Evolutionary conservation across 2,329 filamentous ascomycete species (phyloP), one percentile per base, ranked within the genome.

Genomic region (Pseudodiploospora longispora): DNA sequence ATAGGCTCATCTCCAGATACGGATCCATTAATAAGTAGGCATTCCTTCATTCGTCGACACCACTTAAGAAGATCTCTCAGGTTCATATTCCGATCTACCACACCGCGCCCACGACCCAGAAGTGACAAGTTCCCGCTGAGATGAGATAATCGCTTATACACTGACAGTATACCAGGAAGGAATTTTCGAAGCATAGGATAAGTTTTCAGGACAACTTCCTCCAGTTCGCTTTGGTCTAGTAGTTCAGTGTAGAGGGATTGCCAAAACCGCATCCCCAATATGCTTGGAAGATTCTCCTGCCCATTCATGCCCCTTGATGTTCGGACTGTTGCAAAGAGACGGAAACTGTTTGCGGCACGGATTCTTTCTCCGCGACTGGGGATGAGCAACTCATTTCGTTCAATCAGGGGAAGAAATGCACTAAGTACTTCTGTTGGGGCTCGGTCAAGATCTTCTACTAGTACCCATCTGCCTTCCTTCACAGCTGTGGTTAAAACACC

Each of bases 381-480:
- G 30, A 98, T 89, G 4, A 94, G 72, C 10, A 98, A 76, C 61
- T 96, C 88, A n/a, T 87, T 82, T 47, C 86, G 81, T 65, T 98
- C 93, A 47, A 98, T 90, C 6, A 98, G 74, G 7, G 94, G 93
- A 28, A 98, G 72, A 29, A 99, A 76, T 10, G 90, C 89, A 60
- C 91, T 95, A 62, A 98, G 82, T 39, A 98, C 87, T 64, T 98
- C 93, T 52, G 87, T 91, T 4, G 94, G 93, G 8, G 93, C 93
- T 50, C 91, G 82, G 60, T 98, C 90, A 35, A 99, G 74, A 63
- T 99, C 94, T 64, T 99, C 94, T 47, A 99, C 94, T 52, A 98
- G 73, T 6, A 98, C 86, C 94, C 93, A 98, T 57, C 91, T 78
- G 10, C 93, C 94, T 69, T 98, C 91, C 58, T 78, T 83, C 3